These are phyloP conservation scores for Carex myosuroides DNA, from an alignment of 176 grass and related monocot species.

Conservation along the genomic window DNA sequence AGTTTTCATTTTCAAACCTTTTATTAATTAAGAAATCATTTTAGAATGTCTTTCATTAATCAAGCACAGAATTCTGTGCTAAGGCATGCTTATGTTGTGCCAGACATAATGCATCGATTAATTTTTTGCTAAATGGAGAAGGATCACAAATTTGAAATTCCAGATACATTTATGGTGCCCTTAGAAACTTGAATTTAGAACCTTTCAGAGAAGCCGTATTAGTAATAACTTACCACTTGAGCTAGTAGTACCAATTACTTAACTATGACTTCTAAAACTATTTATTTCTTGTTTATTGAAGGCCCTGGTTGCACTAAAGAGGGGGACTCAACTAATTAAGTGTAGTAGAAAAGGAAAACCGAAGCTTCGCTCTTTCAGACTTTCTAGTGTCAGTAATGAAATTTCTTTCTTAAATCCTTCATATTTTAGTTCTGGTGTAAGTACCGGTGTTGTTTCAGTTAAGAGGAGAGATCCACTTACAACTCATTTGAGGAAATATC, in stretches of 20 bases:
- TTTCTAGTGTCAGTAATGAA: slow-evolving; percentile 33
- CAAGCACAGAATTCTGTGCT: background rate
- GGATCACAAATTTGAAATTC: background rate
- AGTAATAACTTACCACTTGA: background rate
- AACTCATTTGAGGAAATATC: background rate
- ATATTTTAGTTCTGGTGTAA: background rate
- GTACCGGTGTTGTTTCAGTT: background rate
- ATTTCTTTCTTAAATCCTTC: slow-evolving; percentile 5
- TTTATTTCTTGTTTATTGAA: slow-evolving; percentile 24
- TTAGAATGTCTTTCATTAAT: background rate
- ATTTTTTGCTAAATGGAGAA: background rate
- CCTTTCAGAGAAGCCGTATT: background rate
- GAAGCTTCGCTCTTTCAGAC: slow-evolving; percentile 34
- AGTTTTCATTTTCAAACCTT: background rate
- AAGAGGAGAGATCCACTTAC: background rate
- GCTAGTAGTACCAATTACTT: background rate
- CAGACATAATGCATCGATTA: background rate
- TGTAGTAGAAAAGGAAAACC: slow-evolving; percentile 39
- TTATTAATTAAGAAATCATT: background rate
- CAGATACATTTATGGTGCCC: background rate
- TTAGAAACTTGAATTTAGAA: background rate
- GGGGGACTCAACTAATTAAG: slow-evolving; percentile 39
- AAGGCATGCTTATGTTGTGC: background rate
- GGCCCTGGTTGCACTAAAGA: slow-evolving; percentile 39
- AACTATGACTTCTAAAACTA: background rate